A percentile compares a stretch with the other conserved stretches of the same genome.
Conservation (phyloP, 2,329 filamentous ascomycete genomes). For the Sordariomycetes sp. region DNA sequence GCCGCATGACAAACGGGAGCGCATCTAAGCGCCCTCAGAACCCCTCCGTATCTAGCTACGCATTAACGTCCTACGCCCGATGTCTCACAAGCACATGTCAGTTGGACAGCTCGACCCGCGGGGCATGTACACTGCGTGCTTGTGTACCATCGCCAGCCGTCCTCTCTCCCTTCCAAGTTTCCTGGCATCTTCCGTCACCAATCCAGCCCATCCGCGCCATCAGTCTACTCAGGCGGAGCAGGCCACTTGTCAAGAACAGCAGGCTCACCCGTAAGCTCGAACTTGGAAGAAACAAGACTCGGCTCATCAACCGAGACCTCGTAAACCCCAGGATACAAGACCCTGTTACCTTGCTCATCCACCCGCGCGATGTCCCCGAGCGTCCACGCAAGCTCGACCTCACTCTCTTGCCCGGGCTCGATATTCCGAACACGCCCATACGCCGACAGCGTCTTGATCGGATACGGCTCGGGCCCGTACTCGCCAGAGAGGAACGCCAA, state of each 20-base stretch:
- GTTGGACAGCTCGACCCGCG: too few relatives aligned
- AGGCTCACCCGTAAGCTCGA: constrained; percentile 29
- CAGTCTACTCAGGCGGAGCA: neutral
- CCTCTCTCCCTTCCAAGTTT: neutral
- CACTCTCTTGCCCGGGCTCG: constrained; percentile 14
- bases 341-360: constrained; percentile 32
- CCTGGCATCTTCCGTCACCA: neutral
- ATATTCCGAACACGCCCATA: constrained; percentile 30
- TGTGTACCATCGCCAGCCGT: too few relatives aligned
- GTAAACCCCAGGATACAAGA: constrained; percentile 41
- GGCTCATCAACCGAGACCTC: constrained; percentile 28
- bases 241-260: constrained; percentile 23
- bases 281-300: constrained; percentile 22
- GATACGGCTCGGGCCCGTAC: constrained; percentile 32
- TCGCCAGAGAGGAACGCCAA: constrained; percentile 33
- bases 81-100: too few relatives aligned
- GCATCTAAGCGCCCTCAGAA: too few relatives aligned
- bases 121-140: too few relatives aligned
- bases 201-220: neutral
- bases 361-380: constrained; percentile 34
- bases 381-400: constrained; percentile 23
- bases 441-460: constrained; percentile 35
- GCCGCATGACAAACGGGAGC: too few relatives aligned
- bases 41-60: too few relatives aligned
- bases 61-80: too few relatives aligned